Evolutionary conservation across 176 grass and related monocot genomes (phyloP), one percentile per base, ranked within the genome.

Genomic region (Themeda triandra): DNA sequence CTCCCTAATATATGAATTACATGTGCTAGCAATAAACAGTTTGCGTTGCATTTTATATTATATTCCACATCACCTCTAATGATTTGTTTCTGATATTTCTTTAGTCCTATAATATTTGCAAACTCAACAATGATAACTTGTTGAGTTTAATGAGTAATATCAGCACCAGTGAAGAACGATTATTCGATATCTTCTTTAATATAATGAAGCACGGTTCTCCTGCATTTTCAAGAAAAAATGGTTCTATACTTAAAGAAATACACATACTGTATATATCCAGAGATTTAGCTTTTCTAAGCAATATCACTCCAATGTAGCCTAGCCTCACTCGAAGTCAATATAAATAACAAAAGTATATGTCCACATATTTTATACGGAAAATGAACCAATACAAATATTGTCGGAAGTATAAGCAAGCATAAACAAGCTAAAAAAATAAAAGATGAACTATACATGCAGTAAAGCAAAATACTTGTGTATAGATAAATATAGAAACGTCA

Each of bases 401-500:
- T 73, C 66, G 4, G 19, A 62, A 46, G 75, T 75, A 31, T 13
- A 30, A 39, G 53, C 12, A 76, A 75, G 40, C 37, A 59, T 60
- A 27, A 84, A 80, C 46, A 85, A 76, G 45, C 27, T 80, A 74
- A 66, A 60, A 82, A 82, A 74, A 51, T 56, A 88, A 40, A 13
- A 48, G 39, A 59, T 79, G 75, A 9, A n/a, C n/a, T 19, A 84
- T 40, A 21, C 13, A 81, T 31, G 69, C 46, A 85, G 37, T 62
- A 80, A 13, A 37, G 29, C 9, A 73, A 49, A 66, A 60, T 63
- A 28, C 49, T 74, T 9, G 30, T 76, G 31, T 13, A 74, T 40
- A 87, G 75, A 21, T 79, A 71, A 73, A 75, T 86, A 74, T 66
- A 79, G 79, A 74, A 83, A 58, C 49, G 87, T 49, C 41, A 77